These are phyloP conservation scores for Ceratocystis eucalypticola DNA, from an alignment of 2,329 filamentous ascomycete genomes.

Conservation along the genomic window DNA sequence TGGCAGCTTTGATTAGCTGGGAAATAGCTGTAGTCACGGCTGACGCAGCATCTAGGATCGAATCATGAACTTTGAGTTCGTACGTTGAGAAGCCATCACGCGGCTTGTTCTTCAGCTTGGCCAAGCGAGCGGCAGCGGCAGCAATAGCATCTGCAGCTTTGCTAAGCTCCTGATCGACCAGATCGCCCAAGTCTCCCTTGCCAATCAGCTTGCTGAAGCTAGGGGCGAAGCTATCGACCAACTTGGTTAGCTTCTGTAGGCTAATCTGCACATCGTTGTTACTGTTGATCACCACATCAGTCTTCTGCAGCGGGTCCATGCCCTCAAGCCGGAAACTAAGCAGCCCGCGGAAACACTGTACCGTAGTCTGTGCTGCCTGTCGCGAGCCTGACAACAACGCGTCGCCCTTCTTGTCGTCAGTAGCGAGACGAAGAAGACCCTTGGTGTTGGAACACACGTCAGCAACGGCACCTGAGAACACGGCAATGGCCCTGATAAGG, in stretches of 20 bases:
- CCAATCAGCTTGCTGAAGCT: slow-evolving; percentile 69
- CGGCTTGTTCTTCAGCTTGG: slow-evolving; percentile 92
- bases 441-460: slow-evolving; percentile 96
- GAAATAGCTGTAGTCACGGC: slow-evolving; percentile 91
- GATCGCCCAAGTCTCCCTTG: slow-evolving; percentile 77
- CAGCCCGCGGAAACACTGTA: slow-evolving; percentile 87
- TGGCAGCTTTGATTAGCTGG: slow-evolving; percentile 87
- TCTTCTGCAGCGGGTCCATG: slow-evolving; percentile 82
- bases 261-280: slow-evolving; percentile 94
- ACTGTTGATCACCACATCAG: slow-evolving; percentile 92
- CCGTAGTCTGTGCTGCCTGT: slow-evolving; percentile 70
- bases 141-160: slow-evolving; percentile 94
- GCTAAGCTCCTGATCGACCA: slow-evolving; percentile 81
- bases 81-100: slow-evolving; percentile 90
- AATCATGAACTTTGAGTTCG: slow-evolving; percentile 89
- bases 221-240: slow-evolving; percentile 82
- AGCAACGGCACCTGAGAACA: slow-evolving; percentile 78
- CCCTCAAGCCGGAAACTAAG: slow-evolving; percentile 89
- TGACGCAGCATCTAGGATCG: slow-evolving; percentile 81
- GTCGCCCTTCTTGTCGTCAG: slow-evolving; percentile 89
- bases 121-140: slow-evolving; percentile 74
- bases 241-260: slow-evolving; percentile 81
- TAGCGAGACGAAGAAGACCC: slow-evolving; percentile 80
- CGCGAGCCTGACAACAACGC: slow-evolving; percentile 70
- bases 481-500: slow-evolving; percentile 82